A percentile compares a stretch with the other conserved stretches of the same genome.
These are phyloP conservation scores for Penicillium argentinense DNA, from an alignment of 495 filamentous ascomycete species.

Conservation along the genomic window DNA sequence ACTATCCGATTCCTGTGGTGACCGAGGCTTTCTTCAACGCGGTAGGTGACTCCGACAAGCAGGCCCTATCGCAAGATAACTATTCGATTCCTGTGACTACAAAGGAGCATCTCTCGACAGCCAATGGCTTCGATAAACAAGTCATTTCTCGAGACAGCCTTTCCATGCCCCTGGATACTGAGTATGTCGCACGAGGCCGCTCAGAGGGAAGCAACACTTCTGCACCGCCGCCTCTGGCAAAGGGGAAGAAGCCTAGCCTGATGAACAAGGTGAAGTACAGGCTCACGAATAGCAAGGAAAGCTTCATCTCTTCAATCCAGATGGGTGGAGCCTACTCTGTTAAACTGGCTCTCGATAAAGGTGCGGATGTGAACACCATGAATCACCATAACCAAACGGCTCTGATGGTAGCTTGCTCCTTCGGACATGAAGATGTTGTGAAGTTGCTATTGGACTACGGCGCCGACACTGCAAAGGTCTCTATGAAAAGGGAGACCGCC, in stretches of 20 bases:
- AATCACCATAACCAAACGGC: slow-evolving; percentile 34
- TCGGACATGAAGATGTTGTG: slow-evolving; percentile 21
- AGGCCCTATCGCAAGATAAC: slow-evolving; percentile 1
- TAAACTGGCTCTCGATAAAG: slow-evolving; percentile 27
- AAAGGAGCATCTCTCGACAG: neutral
- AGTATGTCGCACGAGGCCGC: neutral
- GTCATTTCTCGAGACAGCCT: slow-evolving; percentile 1
- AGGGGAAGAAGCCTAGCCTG: slow-evolving; percentile 10
- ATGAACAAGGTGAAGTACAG: slow-evolving; percentile 16
- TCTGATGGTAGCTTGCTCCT: slow-evolving; percentile 33
- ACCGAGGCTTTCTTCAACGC: slow-evolving; percentile 1
- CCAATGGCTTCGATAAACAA: slow-evolving; percentile 1
- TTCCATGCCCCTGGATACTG: neutral
- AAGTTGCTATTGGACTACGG: slow-evolving; percentile 28
- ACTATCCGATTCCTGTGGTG: neutral
- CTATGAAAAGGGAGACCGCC: slow-evolving; percentile 25
- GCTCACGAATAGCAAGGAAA: slow-evolving; percentile 8
- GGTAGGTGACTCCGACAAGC: slow-evolving; percentile 2
- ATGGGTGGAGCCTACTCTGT: slow-evolving; percentile 2
- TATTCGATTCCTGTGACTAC: slow-evolving; percentile 6
- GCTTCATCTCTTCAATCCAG: slow-evolving; percentile 13
- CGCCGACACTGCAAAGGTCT: slow-evolving; percentile 16
- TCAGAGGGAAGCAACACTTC: slow-evolving; percentile 3
- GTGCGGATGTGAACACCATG: slow-evolving; percentile 36
- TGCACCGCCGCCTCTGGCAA: neutral